Conservation (phyloP, 352 stramenopile species). For the Phytophthora hybrid region DNA sequence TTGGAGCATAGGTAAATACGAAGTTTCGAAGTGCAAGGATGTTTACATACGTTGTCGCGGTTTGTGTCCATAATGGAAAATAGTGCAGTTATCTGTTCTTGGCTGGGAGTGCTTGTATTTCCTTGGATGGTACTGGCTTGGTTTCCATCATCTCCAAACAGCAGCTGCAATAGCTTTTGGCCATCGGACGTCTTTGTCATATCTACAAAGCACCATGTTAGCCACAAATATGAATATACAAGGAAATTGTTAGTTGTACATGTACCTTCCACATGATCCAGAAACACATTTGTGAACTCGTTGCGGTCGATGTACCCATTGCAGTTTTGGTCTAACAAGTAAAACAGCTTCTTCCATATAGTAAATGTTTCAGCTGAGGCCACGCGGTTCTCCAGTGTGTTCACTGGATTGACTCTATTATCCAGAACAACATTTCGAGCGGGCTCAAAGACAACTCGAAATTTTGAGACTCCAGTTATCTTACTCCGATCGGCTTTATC, state of each 20-base stretch:
- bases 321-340: slow-evolving; percentile 59
- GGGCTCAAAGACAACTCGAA: slow-evolving; percentile 26
- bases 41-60: slow-evolving; percentile 48
- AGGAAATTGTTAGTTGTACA: too few species aligned
- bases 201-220: slow-evolving; percentile 30
- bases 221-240: neutral
- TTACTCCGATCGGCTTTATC: slow-evolving; percentile 29
- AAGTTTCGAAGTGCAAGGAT: too few species aligned
- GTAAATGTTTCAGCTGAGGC: slow-evolving; percentile 36
- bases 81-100: slow-evolving; percentile 40
- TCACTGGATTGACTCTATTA: neutral
- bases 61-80: slow-evolving; percentile 65
- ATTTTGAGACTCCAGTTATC: slow-evolving; percentile 28
- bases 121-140: neutral
- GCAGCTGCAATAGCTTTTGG: slow-evolving; percentile 44
- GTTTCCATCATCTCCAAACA: slow-evolving; percentile 30
- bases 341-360: slow-evolving; percentile 81
- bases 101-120: neutral
- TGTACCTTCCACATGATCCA: slow-evolving; percentile 52
- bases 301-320: slow-evolving; percentile 63
- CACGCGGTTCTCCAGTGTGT: slow-evolving; percentile 13
- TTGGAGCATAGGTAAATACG: neutral
- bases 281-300: slow-evolving; percentile 66
- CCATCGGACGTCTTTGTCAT: too few species aligned
- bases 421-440: neutral